phyloP scores from a whole-genome alignment of 176 grass and related monocot species.

The Triticum timopheevii region DNA sequence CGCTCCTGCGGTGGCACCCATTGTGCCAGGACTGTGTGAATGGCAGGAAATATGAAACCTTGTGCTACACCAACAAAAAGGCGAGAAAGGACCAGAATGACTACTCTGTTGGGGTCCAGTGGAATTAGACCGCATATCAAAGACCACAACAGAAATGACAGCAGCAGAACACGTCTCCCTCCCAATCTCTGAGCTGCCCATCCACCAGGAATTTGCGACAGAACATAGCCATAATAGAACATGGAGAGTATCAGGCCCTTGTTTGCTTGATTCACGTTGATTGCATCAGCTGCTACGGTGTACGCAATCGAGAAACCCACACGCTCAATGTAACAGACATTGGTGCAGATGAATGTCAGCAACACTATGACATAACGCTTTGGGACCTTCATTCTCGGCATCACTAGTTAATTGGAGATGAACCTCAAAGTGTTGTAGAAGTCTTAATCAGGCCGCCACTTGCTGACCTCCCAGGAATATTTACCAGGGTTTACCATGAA shows the following conservation, averaged over 20 bases:
- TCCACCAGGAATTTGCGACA: constrained; percentile 22
- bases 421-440: not conserved
- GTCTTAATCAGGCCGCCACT: constrained; percentile 38
- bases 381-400: not conserved
- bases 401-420: not conserved
- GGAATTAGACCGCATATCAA: constrained; percentile 19
- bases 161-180: constrained; percentile 11
- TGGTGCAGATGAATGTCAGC: constrained; percentile 15
- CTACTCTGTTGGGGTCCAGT: constrained; percentile 1
- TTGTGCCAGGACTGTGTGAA: constrained; percentile 5
- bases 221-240: constrained; percentile 10
- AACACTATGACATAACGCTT: constrained; percentile 4
- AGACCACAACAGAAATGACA: constrained; percentile 1
- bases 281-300: not conserved
- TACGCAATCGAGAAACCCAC: constrained; percentile 19
- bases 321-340: constrained; percentile 3
- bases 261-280: constrained; percentile 3
- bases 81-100: constrained; percentile 15
- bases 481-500: constrained; percentile 43
- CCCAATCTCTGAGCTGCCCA: constrained; percentile 23
- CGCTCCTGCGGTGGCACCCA: not conserved
- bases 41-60: constrained; percentile 19
- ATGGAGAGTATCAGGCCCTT: constrained; percentile 11
- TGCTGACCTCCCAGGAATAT: constrained; percentile 40
- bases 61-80: constrained; percentile 13